phyloP scores from a whole-genome alignment of 139 green algal genomes.

The Micractinium sp. region DNA sequence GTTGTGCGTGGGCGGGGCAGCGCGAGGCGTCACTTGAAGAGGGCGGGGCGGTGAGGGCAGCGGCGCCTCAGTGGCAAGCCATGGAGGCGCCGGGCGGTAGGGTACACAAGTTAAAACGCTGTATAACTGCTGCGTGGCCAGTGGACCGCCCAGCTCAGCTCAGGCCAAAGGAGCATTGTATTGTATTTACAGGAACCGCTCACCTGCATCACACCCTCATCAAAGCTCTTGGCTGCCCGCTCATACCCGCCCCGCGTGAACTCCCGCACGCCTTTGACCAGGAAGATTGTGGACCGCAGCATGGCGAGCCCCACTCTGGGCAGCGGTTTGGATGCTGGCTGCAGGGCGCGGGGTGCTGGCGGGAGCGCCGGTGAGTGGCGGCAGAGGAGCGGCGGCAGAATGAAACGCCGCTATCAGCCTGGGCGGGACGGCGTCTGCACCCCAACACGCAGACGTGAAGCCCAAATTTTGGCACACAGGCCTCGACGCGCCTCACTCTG shows the following conservation, averaged over 20 bases:
- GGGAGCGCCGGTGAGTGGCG: neutral
- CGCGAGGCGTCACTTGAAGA: too few species aligned
- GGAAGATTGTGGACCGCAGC: constrained; percentile 52
- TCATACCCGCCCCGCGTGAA: constrained; percentile 64
- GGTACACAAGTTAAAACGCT: too few species aligned
- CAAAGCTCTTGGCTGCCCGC: constrained; percentile 51
- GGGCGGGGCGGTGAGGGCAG: too few species aligned
- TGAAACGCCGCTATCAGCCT: neutral
- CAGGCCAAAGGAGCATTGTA: too few species aligned
- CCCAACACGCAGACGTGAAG: too few species aligned
- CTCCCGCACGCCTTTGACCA: constrained; percentile 54
- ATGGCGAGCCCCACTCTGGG: neutral
- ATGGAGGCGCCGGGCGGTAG: too few species aligned
- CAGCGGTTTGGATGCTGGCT: neutral
- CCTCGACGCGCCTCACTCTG: too few species aligned
- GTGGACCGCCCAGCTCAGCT: neutral
- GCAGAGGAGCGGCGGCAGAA: neutral
- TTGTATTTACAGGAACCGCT: constrained; percentile 10
- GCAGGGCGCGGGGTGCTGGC: neutral
- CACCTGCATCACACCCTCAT: constrained; percentile 25
- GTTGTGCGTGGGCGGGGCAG: neutral
- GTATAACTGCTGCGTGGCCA: too few species aligned
- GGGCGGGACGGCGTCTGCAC: too few species aligned
- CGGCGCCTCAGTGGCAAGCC: too few species aligned
- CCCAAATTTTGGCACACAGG: too few species aligned